Base-by-base conservation (phyloP, 2,329 filamentous ascomycete genomes). In the Trichoderma sp. region DNA sequence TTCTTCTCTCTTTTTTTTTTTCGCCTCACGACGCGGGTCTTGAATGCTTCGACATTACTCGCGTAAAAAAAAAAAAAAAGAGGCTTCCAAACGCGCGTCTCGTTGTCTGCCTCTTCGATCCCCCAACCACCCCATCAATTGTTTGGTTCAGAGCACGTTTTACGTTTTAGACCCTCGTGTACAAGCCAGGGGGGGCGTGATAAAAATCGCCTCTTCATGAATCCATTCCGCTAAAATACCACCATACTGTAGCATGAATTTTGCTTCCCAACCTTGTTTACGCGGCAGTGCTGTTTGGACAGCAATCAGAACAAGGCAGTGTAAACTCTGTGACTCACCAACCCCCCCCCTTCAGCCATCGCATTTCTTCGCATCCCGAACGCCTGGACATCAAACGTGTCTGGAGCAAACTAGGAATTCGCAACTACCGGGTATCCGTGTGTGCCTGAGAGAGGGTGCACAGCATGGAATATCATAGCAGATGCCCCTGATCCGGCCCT, bases 281-380 rank as follows among this genome's bases (percentile, higher is more conserved):
- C 35, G 56, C 22, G 56, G 56, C 35, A 5, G 25, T 22, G 25
- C 32, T 59, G n/a, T n/a, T n/a, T n/a, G 29, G 37, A 59, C 22
- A 45, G 37, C 57, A 17, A 53, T 17, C 39, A 53, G 8, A 60
- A 35, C 22, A 12, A 35, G 58, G 58, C 58, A 50, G 58, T 61
- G 58, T 50, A 61, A 15, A n/a, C n/a, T 34, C 42, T 61, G 42
- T 61, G 58, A 61, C 58, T 61, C 58, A 61, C 42, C 42, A 17
- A 50, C 19, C 27, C 42, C 37, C 29, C 32, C 42, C 29, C 29
- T n/a, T 29, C 39, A 61, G 39, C 58, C 58, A 60, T 60, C 25
- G 27, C 57, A 45, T 48, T 32, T 50, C 13, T 61, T 50, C n/a
- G n/a, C 13, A 12, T 32, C 42, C 58, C 58, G 42, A 45, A 25